phyloP scores from a whole-genome alignment of 805 yeast genomes.

The Barnettozyma pratensis region DNA sequence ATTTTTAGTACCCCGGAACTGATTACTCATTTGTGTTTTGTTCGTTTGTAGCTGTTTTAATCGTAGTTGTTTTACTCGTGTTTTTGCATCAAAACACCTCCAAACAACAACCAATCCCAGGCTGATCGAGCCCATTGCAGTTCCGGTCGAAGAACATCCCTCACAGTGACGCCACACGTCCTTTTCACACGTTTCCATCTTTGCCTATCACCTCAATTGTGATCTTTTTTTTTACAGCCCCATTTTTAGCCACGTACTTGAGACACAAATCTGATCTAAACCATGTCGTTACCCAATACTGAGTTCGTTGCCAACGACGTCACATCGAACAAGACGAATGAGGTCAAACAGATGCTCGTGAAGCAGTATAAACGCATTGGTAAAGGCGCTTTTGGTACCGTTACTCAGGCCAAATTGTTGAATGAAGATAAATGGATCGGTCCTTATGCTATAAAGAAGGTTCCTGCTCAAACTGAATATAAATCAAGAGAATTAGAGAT shows the following conservation, averaged over 20 bases:
- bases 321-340: conserved; percentile 51
- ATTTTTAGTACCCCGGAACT: too few species aligned
- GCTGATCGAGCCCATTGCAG: too few species aligned
- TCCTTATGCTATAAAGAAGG: conserved; percentile 80
- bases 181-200: too few species aligned
- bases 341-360: conserved; percentile 56
- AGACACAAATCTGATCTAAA: neutral
- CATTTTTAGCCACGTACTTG: neutral
- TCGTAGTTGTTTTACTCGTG: too few species aligned
- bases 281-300: conserved; percentile 7
- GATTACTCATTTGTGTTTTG: too few species aligned
- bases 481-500: conserved; percentile 78
- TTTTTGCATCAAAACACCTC: too few species aligned
- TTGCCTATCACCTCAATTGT: neutral
- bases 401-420: conserved; percentile 61
- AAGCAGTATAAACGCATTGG: conserved; percentile 73
- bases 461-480: conserved; percentile 84
- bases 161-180: too few species aligned
- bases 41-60: too few species aligned
- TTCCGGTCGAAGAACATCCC: too few species aligned
- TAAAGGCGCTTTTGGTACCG: conserved; percentile 85
- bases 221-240: neutral
- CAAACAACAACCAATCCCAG: too few species aligned
- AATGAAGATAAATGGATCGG: conserved; percentile 55
- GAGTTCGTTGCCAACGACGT: conserved; percentile 58